These are phyloP conservation scores for Mortierella sp. DNA, from an alignment of 371 early-diverging fungal species.

Conservation along the genomic window DNA sequence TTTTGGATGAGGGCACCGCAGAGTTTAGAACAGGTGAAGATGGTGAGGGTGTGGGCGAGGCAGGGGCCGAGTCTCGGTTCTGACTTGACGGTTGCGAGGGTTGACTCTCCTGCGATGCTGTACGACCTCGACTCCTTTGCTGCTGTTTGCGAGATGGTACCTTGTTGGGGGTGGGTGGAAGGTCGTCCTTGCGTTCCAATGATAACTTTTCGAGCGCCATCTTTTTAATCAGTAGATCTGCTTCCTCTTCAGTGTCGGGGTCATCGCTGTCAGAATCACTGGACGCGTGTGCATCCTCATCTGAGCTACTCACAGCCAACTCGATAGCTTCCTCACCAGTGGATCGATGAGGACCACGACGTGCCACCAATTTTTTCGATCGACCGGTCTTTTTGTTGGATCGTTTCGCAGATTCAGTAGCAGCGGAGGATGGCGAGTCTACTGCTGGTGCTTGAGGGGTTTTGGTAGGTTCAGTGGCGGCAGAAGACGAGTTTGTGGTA, in stretches of 20 bases:
- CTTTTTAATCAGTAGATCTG: conserved; percentile 45
- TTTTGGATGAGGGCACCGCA: conserved; percentile 16
- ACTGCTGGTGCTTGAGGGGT: background rate
- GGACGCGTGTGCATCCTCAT: conserved; percentile 44
- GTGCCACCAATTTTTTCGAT: conserved; percentile 49
- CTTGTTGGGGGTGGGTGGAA: conserved; percentile 7
- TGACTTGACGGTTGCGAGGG: conserved; percentile 15
- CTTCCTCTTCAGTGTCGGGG: conserved; percentile 51
- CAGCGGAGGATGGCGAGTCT: background rate
- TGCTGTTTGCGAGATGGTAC: conserved; percentile 32
- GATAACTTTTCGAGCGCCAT: conserved; percentile 48
- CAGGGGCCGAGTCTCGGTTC: conserved; percentile 40
- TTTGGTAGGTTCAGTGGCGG: background rate
- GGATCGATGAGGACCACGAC: conserved; percentile 41
- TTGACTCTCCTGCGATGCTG: conserved; percentile 21
- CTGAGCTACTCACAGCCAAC: conserved; percentile 47
- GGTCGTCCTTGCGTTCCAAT: conserved; percentile 40
- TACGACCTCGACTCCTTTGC: conserved; percentile 20
- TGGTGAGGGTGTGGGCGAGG: conserved; percentile 35
- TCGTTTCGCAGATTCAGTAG: conserved; percentile 13
- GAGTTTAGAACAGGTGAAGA: conserved; percentile 25
- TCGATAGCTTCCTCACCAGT: conserved; percentile 45
- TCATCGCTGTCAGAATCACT: conserved; percentile 43
- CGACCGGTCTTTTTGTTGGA: conserved; percentile 29
- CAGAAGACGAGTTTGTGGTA: background rate